Percentiles rank a stretch among this genome's conserved stretches.
phyloP scores from a whole-genome alignment of 176 grass and related monocot species.

The Echinochloa phyllopogon region DNA sequence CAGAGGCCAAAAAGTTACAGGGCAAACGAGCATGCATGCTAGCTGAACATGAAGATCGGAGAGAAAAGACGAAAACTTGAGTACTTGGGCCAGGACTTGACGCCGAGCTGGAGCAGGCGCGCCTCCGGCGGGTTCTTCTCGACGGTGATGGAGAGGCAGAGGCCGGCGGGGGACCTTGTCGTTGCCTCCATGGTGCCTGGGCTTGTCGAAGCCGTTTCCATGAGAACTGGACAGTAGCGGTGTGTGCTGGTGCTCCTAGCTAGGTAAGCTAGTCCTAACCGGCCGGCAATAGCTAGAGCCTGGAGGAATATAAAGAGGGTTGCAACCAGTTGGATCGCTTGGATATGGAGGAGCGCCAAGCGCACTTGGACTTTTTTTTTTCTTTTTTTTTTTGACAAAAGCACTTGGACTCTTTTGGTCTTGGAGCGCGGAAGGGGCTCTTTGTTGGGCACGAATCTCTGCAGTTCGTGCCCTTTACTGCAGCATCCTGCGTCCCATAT shows the following conservation, averaged over 20 bases:
- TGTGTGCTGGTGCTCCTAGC: not conserved
- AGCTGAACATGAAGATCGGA: no score
- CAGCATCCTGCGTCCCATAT: not conserved
- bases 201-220: conserved; percentile 55
- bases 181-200: conserved; percentile 49
- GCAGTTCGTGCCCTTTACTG: not conserved
- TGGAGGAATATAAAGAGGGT: conserved; percentile 8
- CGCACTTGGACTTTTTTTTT: conserved; percentile 43
- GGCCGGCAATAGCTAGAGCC: not conserved
- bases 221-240: not conserved
- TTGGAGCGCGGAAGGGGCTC: no score
- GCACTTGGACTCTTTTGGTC: no score
- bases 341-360: conserved; percentile 10
- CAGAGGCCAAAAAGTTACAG: not conserved
- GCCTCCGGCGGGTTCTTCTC: conserved; percentile 64
- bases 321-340: conserved; percentile 15
- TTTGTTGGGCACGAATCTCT: conserved; percentile 17
- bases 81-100: conserved; percentile 86
- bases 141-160: conserved; percentile 53
- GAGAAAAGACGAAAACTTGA: not conserved
- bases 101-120: conserved; percentile 59
- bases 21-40: not conserved
- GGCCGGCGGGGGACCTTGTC: conserved; percentile 19
- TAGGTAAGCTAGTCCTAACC: not conserved
- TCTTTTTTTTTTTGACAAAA: no score